Percentiles rank a stretch among this genome's conserved stretches.
phyloP scores from a whole-genome alignment of 2,329 filamentous ascomycete genomes.

The Colletotrichum abscissum region DNA sequence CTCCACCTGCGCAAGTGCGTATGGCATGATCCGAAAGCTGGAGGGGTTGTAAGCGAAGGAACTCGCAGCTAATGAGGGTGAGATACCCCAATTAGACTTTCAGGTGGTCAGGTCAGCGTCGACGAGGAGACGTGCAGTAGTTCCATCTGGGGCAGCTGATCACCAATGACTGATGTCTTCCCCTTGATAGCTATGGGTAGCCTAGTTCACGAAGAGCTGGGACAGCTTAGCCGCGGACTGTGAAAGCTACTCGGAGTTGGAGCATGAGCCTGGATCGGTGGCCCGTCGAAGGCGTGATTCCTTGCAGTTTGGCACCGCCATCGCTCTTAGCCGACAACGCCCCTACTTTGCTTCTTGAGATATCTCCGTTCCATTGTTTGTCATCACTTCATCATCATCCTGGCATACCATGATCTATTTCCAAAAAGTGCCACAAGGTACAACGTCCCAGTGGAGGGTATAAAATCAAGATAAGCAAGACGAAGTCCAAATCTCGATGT shows the following conservation, averaged over 20 bases:
- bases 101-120: not conserved
- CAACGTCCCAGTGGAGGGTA: not conserved
- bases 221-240: not conserved
- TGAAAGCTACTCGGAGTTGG: conserved; percentile 20
- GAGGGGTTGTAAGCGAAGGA: not conserved
- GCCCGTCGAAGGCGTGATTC: conserved; percentile 9
- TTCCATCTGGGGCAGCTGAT: not conserved
- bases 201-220: not conserved
- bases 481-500: not conserved
- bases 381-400: not conserved
- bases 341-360: conserved; percentile 17
- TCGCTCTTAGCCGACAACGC: conserved; percentile 7
- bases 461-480: not conserved
- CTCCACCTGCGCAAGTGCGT: conserved; percentile 1
- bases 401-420: not conserved
- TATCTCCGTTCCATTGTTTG: conserved; percentile 26
- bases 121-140: conserved; percentile 14
- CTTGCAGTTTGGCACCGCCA: conserved; percentile 21
- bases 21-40: not conserved
- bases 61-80: not conserved
- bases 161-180: not conserved
- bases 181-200: not conserved
- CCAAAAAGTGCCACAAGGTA: not conserved
- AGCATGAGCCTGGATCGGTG: conserved; percentile 17
- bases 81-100: conserved; percentile 19